A percentile compares a stretch with the other conserved stretches of the same genome.
These are phyloP conservation scores for Fusarium sterilihyphosum DNA, from an alignment of 2,329 filamentous ascomycete genomes.

Conservation along the genomic window DNA sequence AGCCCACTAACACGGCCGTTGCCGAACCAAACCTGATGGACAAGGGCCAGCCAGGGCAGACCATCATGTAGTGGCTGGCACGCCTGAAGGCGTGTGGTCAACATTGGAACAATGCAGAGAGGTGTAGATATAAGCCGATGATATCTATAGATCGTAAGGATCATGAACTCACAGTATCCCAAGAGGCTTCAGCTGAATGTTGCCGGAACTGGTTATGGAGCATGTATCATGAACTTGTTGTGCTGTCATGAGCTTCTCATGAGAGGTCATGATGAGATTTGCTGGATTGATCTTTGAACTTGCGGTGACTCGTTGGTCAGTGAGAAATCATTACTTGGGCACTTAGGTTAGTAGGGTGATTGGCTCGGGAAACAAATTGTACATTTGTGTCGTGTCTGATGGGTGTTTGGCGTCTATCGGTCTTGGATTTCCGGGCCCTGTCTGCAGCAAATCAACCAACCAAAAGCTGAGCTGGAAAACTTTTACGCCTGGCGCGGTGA, in stretches of 20 bases:
- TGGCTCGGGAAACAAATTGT: background rate
- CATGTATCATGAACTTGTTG: background rate
- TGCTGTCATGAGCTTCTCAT: background rate
- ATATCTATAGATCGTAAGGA: background rate
- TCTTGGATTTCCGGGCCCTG: background rate
- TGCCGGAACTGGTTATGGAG: constrained; percentile 8
- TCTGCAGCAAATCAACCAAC: background rate
- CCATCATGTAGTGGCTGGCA: constrained; percentile 35
- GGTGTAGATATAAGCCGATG: constrained; percentile 21
- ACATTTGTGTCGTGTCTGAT: background rate
- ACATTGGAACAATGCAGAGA: constrained; percentile 5
- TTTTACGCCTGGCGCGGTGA: background rate
- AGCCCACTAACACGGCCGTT: constrained; percentile 37
- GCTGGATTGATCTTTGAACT: background rate
- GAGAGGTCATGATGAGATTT: background rate
- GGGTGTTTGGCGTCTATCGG: background rate
- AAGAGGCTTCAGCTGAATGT: background rate
- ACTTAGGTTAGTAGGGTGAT: background rate
- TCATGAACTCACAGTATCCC: background rate
- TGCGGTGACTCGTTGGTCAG: background rate
- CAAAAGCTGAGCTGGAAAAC: background rate
- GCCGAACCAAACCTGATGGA: constrained; percentile 34
- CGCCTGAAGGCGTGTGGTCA: constrained; percentile 21
- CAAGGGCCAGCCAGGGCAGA: constrained; percentile 23
- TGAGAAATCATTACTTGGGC: background rate